Evolutionary conservation across 2,329 filamentous ascomycete genomes (phyloP), one percentile per base, ranked within the genome.

Genomic region (Exophiala dermatitidis): DNA sequence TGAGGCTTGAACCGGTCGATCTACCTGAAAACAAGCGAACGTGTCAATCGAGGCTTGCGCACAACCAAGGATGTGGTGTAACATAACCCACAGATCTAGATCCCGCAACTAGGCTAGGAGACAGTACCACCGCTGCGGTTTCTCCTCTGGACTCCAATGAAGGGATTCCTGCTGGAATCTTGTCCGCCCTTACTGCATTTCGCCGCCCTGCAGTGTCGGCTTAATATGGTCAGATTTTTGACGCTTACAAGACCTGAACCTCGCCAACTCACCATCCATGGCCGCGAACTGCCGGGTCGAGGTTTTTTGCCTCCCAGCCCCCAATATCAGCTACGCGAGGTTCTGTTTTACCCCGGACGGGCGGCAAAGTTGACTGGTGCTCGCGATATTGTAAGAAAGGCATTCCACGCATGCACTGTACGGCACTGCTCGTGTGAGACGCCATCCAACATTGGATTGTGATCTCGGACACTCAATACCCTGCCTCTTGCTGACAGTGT

Each of bases 1-100:
- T 50, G 54, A 57, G 48, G 54, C 54, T 53, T 50, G 43, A 44
- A 32, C 32, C 40, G 38, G 53, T 42, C 49, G 41, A 56, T 56
- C 48, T 48, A 28, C 4, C 29, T 12, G 28, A 48, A 42, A 38
- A 28, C 40, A 34, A 57, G 44, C 43, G 54, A 57, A 57, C 54
- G 43, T 53, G 54, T 57, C 54, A 51, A 48, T 57, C 50, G 38
- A 52, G 30, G 28, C 36, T 43, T 29, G 36, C 30, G 40, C 47
- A 45, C 48, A 46, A 46, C 46, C 12, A 50, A 45, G 41, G 31
- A 45, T 51, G 47, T 45, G 4, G 54, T 57, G 44, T 32, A 37
- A 56, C 41, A 6, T 5, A 8, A 19, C 19, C 19, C 19, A 19
- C 19, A 5, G 26, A 5, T 4, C 33, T 10, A 44, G 30, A 41